Evolutionary conservation across 2,329 filamentous ascomycete species (phyloP).

Genomic region (Exserohilum rostratum): DNA sequence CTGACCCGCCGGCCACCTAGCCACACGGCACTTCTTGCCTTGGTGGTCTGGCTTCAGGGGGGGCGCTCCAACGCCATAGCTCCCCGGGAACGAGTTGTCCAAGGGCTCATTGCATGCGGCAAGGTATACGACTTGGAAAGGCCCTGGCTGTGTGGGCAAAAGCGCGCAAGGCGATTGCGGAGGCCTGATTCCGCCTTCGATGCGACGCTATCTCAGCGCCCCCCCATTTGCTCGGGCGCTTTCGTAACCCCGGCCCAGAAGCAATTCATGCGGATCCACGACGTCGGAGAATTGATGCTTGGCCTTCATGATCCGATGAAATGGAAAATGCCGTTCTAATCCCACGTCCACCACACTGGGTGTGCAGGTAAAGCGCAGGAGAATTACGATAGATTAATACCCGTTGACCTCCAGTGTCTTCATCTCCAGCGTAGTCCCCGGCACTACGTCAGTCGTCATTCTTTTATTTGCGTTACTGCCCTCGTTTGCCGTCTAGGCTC

Average conservation of each 20-base stretch:
- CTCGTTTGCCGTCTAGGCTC: not conserved
- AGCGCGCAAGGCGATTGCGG: not conserved
- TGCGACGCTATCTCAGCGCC: not conserved
- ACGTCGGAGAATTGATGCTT: constrained; percentile 9
- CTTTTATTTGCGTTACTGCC: not conserved
- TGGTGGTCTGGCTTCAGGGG: not conserved
- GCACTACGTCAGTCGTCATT: not conserved
- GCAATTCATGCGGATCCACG: constrained; percentile 5
- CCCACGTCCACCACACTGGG: not conserved
- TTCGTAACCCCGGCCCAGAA: not conserved
- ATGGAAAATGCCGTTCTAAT: constrained; percentile 3
- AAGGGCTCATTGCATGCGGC: not conserved
- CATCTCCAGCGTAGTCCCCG: not conserved
- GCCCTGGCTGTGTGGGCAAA: not conserved
- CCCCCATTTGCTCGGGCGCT: not conserved
- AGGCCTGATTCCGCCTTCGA: not conserved
- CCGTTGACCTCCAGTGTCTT: constrained; percentile 1
- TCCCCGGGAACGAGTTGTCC: not conserved
- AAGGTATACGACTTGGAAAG: not conserved
- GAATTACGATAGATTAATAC: constrained; percentile 4
- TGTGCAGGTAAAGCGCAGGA: not conserved
- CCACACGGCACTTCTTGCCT: not conserved
- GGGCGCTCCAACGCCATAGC: not conserved
- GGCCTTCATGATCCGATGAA: not conserved
- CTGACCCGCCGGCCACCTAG: not conserved